Base-by-base conservation (phyloP, 2,329 filamentous ascomycete species). In the Aspergillus terreus region DNA sequence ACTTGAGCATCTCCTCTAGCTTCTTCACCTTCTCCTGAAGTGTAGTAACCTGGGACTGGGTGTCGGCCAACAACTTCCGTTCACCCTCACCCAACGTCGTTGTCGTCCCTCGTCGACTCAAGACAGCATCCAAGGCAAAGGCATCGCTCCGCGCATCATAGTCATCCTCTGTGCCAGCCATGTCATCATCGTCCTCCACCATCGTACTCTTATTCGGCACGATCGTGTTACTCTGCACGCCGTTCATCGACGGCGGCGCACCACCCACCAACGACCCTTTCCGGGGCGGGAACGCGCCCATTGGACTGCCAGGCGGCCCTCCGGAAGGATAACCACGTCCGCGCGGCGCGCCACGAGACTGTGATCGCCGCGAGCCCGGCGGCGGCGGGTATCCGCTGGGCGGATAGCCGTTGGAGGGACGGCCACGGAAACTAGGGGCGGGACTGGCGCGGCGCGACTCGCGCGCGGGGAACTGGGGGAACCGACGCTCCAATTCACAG, bases 151-250 rank as follows among this genome's bases (percentile, higher is more conserved):
- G 80, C 46, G 78, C 78, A 58, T 80, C 76, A 54, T 84, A 78
- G 57, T 73, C 74, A 45, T 82, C 82, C 14, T 82, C 80, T 17
- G 72, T 74, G 17, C 78, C 79, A 50, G 74, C 76, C 52, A 74
- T 74, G 57, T 90, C 89, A 60, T 95, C 91, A 58, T 95, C 92
- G 67, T 97, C 94, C 70, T 99, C 94, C 1, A 97, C 84, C 86
- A 97, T 92, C 0, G 89, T 96, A 64, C 92, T 95, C 74, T 97
- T 99, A 68, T 96, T 97, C 0, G 94, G 94, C 30, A 97, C 88
- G 63, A 97, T 95, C 0, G 91, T 97, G 67, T 95, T 97, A 67
- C 88, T 92, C 67, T 96, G 92, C 59, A 95, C 84, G 62, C 84
- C 72, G 54, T 82, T 85, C 44, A 83, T 78, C 36, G 77, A 74